phyloP scores from a whole-genome alignment of 495 filamentous ascomycete genomes.

The Annulohypoxylon moriforme region DNA sequence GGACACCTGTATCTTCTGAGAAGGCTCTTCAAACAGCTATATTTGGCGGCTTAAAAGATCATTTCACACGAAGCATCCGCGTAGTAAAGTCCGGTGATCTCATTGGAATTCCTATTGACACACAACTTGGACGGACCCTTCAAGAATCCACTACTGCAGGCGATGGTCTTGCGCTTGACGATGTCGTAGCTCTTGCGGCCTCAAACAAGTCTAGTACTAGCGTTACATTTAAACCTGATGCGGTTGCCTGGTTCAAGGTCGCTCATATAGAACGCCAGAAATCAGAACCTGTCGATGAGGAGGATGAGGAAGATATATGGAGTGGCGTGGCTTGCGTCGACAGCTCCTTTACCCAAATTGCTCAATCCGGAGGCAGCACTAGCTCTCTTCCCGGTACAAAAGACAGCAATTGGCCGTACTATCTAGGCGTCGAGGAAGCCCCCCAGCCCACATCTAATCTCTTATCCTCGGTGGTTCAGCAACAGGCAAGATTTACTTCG shows the following conservation, averaged over 20 bases:
- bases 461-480: slow-evolving; percentile 50
- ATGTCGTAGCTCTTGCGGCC: slow-evolving; percentile 63
- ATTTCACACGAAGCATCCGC: slow-evolving; percentile 82
- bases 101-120: slow-evolving; percentile 86
- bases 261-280: slow-evolving; percentile 73
- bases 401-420: slow-evolving; percentile 84
- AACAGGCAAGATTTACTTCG: slow-evolving; percentile 63
- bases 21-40: slow-evolving; percentile 82
- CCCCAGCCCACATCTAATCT: slow-evolving; percentile 52
- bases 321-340: slow-evolving; percentile 85
- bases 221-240: slow-evolving; percentile 58
- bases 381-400: slow-evolving; percentile 79
- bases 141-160: slow-evolving; percentile 67
- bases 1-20: slow-evolving; percentile 88
- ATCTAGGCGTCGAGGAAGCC: slow-evolving; percentile 76
- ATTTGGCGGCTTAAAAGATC: slow-evolving; percentile 83
- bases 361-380: slow-evolving; percentile 84
- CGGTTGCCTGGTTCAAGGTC: slow-evolving; percentile 90
- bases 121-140: slow-evolving; percentile 78
- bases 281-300: slow-evolving; percentile 61
- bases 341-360: slow-evolving; percentile 84
- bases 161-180: slow-evolving; percentile 74
- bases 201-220: slow-evolving; percentile 35
- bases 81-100: slow-evolving; percentile 87
- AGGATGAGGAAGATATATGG: slow-evolving; percentile 74